phyloP scores from a whole-genome alignment of 495 filamentous ascomycete species.

The Aspergillus bridgeri region DNA sequence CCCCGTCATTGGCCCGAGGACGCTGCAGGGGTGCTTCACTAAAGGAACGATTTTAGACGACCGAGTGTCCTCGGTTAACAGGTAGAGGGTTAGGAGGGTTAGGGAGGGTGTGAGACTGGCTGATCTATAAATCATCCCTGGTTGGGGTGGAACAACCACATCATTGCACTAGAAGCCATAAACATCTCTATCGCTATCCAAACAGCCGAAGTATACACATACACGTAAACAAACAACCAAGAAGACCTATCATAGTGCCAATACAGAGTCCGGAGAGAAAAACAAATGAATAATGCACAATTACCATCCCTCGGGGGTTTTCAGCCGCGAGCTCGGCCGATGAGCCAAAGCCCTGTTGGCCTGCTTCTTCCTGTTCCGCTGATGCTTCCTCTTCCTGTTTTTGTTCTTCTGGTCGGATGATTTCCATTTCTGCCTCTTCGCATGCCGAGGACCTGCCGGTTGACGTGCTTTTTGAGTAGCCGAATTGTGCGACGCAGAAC shows the following conservation, averaged over 20 bases:
- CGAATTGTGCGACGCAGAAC: not conserved
- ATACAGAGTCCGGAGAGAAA: not conserved
- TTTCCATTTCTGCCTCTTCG: not conserved
- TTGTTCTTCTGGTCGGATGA: not conserved
- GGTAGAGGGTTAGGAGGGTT: not conserved
- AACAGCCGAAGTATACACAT: not conserved
- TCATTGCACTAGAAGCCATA: not conserved
- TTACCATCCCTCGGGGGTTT: not conserved
- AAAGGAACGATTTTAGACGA: not conserved
- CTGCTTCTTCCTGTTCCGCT: not conserved
- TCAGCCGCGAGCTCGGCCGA: not conserved
- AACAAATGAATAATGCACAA: not conserved
- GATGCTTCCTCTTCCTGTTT: not conserved
- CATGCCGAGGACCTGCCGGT: not conserved
- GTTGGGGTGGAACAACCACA: no score
- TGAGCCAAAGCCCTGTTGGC: not conserved
- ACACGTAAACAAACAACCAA: not conserved
- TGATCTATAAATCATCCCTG: no score
- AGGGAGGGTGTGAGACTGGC: no score
- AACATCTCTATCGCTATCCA: not conserved
- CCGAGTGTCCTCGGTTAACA: not conserved
- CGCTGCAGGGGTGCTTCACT: no score
- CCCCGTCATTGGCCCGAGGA: constrained; percentile 1
- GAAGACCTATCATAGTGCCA: not conserved
- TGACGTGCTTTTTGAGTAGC: not conserved